Evolutionary conservation across 352 stramenopile genomes (phyloP), one percentile per base, ranked within the genome.

Genomic region (Blastocystis sp.): DNA sequence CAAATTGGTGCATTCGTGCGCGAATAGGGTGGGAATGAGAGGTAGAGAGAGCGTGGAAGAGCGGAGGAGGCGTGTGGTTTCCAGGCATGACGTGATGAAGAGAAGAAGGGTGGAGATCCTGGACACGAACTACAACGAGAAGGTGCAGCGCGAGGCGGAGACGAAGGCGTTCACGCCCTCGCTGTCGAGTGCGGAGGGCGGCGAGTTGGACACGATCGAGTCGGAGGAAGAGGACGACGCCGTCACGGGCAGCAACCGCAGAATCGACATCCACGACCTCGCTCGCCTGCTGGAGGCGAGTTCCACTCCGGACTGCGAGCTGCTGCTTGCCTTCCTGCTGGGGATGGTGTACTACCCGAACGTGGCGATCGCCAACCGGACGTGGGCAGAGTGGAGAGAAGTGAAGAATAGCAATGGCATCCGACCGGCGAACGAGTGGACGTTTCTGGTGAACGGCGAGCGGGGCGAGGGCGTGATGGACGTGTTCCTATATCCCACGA

Each of bases 401-500:
- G 21, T 69, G n/a, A 57, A 59, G 38, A 52, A 59, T 68, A 84
- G 74, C 40, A 84, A 84, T 68, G 74, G 57, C 68, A 84, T 84
- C 21, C 74, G 74, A 14, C 45, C 45, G 38, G 66, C 21, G 40
- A 66, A 69, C 45, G 74, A 84, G 42, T 84, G 74, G 74, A 68
- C 74, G 45, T 84, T 84, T 84, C 57, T 68, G 52, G 21, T 61
- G 2, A 71, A 71, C 14, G 34, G 34, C 21, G 48, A 81, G 17
- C 48, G 28, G 4, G 71, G 48, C 3, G 17, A 52, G 21, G 57
- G 40, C 34, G n/a, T 14, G 4, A 11, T 17, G 40, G 74, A 84
- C 34, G 57, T 84, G 17, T 84, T 70, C 17, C 74, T 84, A 3
- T 68, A 84, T 84, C 74, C 74, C 19, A 84, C 74, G 34, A 84